Percentiles rank a stretch among this genome's conserved stretches.
Evolutionary conservation across 208 protist genomes (phyloP).

Genomic region (Leishmania tarentolae): DNA sequence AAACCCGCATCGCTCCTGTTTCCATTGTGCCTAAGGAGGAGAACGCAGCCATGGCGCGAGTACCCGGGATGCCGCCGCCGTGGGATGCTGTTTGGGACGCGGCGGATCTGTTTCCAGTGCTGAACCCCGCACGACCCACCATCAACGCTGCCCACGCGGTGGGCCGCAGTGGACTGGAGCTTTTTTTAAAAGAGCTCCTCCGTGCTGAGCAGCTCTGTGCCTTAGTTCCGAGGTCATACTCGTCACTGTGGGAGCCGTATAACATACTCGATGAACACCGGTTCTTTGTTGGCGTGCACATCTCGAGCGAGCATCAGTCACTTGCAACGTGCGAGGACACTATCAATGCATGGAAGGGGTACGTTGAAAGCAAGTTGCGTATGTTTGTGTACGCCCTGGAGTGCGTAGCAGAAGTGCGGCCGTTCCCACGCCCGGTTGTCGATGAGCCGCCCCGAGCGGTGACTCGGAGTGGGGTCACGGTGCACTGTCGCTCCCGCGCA

Average conservation of each 20-base stretch:
- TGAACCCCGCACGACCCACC: conserved; percentile 97
- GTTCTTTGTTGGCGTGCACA: conserved; percentile 61
- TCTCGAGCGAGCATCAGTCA: conserved; percentile 30
- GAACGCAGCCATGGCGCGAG: conserved; percentile 10
- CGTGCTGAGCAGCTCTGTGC: conserved; percentile 49
- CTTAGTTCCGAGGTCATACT: conserved; percentile 8
- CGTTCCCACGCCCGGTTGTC: conserved; percentile 33
- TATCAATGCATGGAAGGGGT: conserved; percentile 70
- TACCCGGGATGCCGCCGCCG: conserved; percentile 67
- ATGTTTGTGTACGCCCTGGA: conserved; percentile 81
- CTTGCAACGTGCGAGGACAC: conserved; percentile 23
- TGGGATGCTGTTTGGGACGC: conserved; percentile 44
- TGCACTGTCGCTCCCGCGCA: conserved; percentile 17
- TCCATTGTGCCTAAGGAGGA: conserved; percentile 55
- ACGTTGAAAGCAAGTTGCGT: conserved; percentile 75
- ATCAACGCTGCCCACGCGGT: conserved; percentile 96
- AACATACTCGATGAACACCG: conserved; percentile 43
- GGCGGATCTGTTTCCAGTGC: conserved; percentile 93
- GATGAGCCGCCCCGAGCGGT: conserved; percentile 2
- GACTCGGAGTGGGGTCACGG: conserved; percentile 1
- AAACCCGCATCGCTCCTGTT: conserved; percentile 49
- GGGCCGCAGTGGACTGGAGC: conserved; percentile 62
- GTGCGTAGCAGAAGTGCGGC: conserved; percentile 62
- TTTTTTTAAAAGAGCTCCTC: conserved; percentile 67
- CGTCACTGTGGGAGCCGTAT: conserved; percentile 52